These are phyloP conservation scores for Alternaria metachromatica DNA, from an alignment of 2,329 filamentous ascomycete species.

Conservation along the genomic window DNA sequence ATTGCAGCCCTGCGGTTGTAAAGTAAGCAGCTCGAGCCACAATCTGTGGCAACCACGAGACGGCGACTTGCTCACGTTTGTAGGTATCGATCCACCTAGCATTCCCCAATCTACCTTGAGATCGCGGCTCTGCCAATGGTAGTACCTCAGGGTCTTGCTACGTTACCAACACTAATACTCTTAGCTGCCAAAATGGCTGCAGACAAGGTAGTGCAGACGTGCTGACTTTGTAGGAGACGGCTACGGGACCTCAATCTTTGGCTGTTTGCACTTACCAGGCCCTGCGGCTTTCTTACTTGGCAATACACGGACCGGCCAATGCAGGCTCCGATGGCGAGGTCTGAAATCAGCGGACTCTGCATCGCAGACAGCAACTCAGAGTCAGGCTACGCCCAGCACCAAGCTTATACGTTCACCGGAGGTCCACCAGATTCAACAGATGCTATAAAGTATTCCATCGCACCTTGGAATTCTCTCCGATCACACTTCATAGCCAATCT, in stretches of 20 bases:
- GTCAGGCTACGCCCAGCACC: not conserved
- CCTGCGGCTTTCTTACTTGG: not conserved
- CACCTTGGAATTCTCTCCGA: not conserved
- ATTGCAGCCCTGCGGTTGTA: not conserved
- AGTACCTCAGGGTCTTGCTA: not conserved
- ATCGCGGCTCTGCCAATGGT: not conserved
- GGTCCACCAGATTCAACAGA: not conserved
- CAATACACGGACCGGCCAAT: not conserved
- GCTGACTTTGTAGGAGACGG: not conserved
- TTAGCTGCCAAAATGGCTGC: not conserved
- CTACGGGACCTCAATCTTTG: not conserved
- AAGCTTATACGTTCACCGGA: not conserved
- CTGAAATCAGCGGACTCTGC: not conserved
- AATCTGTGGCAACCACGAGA: not conserved
- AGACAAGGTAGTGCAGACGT: not conserved
- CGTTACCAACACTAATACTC: not conserved
- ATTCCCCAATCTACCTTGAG: not conserved
- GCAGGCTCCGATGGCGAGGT: not conserved
- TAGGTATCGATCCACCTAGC: not conserved
- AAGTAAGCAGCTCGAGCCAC: not conserved
- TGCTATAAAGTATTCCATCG: not conserved
- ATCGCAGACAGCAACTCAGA: not conserved
- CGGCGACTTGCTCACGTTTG: not conserved
- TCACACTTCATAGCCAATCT: not conserved
- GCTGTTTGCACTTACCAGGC: not conserved